Evolutionary conservation across 2,329 filamentous ascomycete species (phyloP), one percentile per base, ranked within the genome.

Genomic region (Alternaria longipes): DNA sequence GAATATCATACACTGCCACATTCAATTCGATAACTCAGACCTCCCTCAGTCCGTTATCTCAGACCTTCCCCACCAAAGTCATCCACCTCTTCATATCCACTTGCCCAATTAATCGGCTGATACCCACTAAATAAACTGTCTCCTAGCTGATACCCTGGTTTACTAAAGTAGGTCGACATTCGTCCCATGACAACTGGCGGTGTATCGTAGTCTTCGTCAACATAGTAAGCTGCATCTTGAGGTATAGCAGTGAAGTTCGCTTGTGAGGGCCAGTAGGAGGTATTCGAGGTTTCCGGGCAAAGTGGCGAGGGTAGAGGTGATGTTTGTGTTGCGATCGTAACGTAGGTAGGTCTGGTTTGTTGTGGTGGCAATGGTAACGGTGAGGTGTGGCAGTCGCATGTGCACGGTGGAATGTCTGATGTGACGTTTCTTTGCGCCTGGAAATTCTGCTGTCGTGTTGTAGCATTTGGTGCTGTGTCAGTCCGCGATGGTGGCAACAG

Each of bases 121-220:
- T 76, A 76, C 3, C 62, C 64, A 24, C 69, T 69, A 8, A 62
- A 54, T 22, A 78, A 47, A 30, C 75, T 71, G 54, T 76, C 73
- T 0, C 76, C 75, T 1, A 78, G 64, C 42, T 74, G 71, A 38
- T 78, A 78, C 3, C 71, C 71, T 0, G 74, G 74, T 22, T 72
- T 74, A 12, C 62, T 71, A 55, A 77, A 78, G 42, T 73, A 78
- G 20, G 70, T 70, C 32, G 75, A 62, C 74, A 75, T 74, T 18
- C 71, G 59, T 0, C 76, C 74, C 71, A 78, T 77, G 24, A 66
- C 56, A 1, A 77, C 64, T 0, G 73, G 73, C 3, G 71, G 71
- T 1, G 68, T 70, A 2, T 64, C 51, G 12, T 69, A 56, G 8
- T 60, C 53, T 26, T 44, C 20, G 22, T 56, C 54, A 1, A 16